These are phyloP conservation scores for Cryphonectria naterciae DNA, from an alignment of 2,329 filamentous ascomycete genomes.

Conservation along the genomic window DNA sequence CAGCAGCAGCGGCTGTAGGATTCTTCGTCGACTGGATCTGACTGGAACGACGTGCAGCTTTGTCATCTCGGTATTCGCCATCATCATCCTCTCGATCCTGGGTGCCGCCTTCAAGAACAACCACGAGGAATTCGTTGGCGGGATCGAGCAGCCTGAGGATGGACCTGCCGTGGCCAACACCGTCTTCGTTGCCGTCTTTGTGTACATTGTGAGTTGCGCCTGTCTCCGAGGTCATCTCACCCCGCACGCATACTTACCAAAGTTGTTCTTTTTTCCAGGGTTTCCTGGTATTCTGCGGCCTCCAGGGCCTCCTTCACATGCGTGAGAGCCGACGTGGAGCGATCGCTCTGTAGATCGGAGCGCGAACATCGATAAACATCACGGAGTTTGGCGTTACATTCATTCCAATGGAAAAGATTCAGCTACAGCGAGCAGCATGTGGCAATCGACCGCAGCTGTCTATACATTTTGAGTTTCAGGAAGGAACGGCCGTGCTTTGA, in stretches of 20 bases:
- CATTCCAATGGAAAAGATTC: slow-evolving; percentile 8
- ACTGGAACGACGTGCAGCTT: slow-evolving; percentile 58
- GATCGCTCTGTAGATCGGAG: slow-evolving; percentile 65
- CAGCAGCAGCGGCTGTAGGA: slow-evolving; percentile 17
- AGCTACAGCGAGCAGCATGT: background rate
- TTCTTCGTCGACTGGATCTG: slow-evolving; percentile 10
- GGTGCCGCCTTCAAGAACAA: slow-evolving; percentile 75
- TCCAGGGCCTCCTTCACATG: slow-evolving; percentile 85
- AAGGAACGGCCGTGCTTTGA: background rate
- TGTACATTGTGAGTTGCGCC: slow-evolving; percentile 76
- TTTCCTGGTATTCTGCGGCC: slow-evolving; percentile 89
- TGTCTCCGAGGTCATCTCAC: background rate
- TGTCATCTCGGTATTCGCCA: slow-evolving; percentile 68
- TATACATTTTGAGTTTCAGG: background rate
- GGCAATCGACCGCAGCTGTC: background rate
- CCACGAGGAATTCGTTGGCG: slow-evolving; percentile 84
- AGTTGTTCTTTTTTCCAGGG: slow-evolving; percentile 52
- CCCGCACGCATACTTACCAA: slow-evolving; percentile 3
- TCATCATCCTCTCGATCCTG: slow-evolving; percentile 67
- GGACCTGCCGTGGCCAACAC: slow-evolving; percentile 79
- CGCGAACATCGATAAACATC: slow-evolving; percentile 25
- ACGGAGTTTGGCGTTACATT: slow-evolving; percentile 21
- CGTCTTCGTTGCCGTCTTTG: slow-evolving; percentile 83
- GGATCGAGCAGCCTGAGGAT: slow-evolving; percentile 71
- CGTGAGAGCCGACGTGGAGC: slow-evolving; percentile 82